Evolutionary conservation across 208 protist species (phyloP).

Genomic region (Leishmania turanica): DNA sequence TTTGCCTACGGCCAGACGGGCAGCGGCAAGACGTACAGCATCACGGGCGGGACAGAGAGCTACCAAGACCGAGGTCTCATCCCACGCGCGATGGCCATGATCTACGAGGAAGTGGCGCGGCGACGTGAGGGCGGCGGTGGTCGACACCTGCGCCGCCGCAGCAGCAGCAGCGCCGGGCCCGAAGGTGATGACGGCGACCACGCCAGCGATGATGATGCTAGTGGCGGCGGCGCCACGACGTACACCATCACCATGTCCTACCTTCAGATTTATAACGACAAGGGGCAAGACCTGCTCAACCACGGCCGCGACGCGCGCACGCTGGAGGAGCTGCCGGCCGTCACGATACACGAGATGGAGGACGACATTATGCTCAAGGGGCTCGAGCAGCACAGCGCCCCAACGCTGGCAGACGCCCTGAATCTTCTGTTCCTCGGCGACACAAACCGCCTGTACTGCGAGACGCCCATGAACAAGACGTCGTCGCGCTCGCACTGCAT

Average conservation of each 20-base stretch:
- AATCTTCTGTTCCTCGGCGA: conserved; percentile 88
- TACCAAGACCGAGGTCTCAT: conserved; percentile 90
- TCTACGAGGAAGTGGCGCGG: conserved; percentile 72
- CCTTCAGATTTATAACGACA: conserved; percentile 94
- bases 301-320: conserved; percentile 87
- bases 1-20: conserved; percentile 94
- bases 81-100: conserved; percentile 80
- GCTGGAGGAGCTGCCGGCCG: conserved; percentile 66
- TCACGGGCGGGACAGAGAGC: conserved; percentile 88
- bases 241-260: conserved; percentile 74
- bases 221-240: conserved; percentile 7
- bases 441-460: conserved; percentile 85
- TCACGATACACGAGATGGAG: conserved; percentile 69
- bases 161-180: neutral
- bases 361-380: conserved; percentile 68
- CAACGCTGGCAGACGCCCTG: conserved; percentile 75
- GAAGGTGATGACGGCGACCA: neutral
- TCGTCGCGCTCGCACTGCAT: conserved; percentile 94
- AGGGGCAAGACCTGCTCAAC: conserved; percentile 90
- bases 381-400: conserved; percentile 68
- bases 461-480: conserved; percentile 93
- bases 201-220: conserved; percentile 1
- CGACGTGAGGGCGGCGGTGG: conserved; percentile 33
- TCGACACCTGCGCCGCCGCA: neutral
- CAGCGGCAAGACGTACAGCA: conserved; percentile 92